Evolutionary conservation across 176 grass and related monocot species (phyloP).

Genomic region (Dendrocalamus sinicus): DNA sequence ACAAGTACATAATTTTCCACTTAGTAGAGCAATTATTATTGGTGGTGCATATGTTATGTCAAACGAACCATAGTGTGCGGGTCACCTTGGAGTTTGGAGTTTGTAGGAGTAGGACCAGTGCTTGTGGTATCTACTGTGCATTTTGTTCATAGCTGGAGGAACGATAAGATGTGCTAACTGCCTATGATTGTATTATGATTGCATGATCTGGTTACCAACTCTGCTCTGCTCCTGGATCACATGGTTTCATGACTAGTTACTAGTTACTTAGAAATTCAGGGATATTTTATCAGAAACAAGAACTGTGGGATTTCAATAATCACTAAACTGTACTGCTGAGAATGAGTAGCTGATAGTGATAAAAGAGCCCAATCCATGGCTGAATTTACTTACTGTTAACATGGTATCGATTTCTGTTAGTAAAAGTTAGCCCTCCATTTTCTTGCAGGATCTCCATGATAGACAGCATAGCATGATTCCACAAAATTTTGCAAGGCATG

Average conservation of each 20-base stretch:
- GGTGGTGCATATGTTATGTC: constrained; percentile 13
- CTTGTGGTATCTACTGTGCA: not conserved
- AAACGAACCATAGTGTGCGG: not conserved
- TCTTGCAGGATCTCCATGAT: constrained; percentile 53
- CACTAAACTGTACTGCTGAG: constrained; percentile 11
- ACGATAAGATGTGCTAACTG: not conserved
- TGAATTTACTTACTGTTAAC: constrained; percentile 13
- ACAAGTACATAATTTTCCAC: not conserved
- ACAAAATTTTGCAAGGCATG: constrained; percentile 39
- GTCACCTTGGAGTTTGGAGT: not conserved
- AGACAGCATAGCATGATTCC: constrained; percentile 29
- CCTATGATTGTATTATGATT: not conserved
- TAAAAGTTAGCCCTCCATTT: not conserved
- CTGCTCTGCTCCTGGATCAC: not conserved
- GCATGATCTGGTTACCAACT: constrained; percentile 16
- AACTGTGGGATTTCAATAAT: not conserved
- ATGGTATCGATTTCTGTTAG: not conserved
- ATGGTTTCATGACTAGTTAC: constrained; percentile 1
- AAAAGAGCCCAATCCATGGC: not conserved
- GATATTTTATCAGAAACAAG: constrained; percentile 7
- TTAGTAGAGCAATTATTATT: not conserved
- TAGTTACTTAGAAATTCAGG: constrained; percentile 4
- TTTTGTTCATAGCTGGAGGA: not conserved
- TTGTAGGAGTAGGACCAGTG: no score
- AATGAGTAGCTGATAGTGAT: constrained; percentile 8